Conservation (phyloP, 495 filamentous ascomycete species). For the Clohesyomyces aquaticus region DNA sequence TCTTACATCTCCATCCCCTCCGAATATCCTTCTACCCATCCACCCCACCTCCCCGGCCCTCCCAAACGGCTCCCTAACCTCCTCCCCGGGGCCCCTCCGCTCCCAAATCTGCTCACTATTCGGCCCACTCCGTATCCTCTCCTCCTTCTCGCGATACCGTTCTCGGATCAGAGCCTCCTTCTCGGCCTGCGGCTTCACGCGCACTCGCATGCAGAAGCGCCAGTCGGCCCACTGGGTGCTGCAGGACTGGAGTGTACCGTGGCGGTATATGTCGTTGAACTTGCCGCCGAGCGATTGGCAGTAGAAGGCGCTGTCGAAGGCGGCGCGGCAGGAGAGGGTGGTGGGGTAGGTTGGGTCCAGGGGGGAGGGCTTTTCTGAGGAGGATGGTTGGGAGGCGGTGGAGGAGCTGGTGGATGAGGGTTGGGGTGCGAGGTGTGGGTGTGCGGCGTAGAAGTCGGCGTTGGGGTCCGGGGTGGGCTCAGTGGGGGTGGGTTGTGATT, state of each 20-base stretch:
- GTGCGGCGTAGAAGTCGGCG: conserved; percentile 62
- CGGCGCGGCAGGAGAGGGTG: conserved; percentile 82
- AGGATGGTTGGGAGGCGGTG: conserved; percentile 17
- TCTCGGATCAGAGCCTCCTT: conserved; percentile 64
- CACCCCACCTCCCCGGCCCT: conserved; percentile 63
- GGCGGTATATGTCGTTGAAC: conserved; percentile 84
- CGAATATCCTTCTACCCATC: conserved; percentile 23
- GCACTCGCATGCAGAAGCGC: conserved; percentile 94
- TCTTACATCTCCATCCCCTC: conserved; percentile 3
- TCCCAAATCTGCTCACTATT: conserved; percentile 95
- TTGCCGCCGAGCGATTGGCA: conserved; percentile 91
- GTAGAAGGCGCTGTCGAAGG: conserved; percentile 94
- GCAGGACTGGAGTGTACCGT: conserved; percentile 74
- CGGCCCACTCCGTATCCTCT: conserved; percentile 69
- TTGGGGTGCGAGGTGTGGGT: conserved; percentile 54
- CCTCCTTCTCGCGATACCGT: conserved; percentile 72
- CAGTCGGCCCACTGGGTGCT: conserved; percentile 83
- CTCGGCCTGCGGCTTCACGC: conserved; percentile 50
- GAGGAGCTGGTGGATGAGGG: conserved; percentile 17
- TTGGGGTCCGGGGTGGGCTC: conserved; percentile 63
- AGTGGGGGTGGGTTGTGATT: conserved; percentile 45
- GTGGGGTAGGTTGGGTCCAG: conserved; percentile 59
- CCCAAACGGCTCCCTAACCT: conserved; percentile 56
- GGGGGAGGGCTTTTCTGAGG: conserved; percentile 14
- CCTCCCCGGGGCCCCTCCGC: conserved; percentile 54